phyloP scores from a whole-genome alignment of 2,329 filamentous ascomycete genomes.

The Lecanicillium sp. region DNA sequence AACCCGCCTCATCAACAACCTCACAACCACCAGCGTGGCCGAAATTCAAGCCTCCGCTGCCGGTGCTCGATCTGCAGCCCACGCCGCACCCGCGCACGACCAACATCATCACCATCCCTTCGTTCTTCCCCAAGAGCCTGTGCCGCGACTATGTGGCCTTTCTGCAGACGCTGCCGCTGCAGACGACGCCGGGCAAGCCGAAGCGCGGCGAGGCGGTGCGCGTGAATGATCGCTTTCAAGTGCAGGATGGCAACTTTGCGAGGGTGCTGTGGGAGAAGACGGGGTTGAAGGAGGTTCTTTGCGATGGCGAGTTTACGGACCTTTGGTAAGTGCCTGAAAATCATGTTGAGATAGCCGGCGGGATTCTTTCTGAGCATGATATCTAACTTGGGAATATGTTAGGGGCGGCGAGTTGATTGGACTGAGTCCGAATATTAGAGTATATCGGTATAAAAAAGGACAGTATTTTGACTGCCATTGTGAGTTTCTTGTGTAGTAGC shows the following conservation, averaged over 20 bases:
- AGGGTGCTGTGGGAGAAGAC: slow-evolving; percentile 70
- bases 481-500: slow-evolving; percentile 23
- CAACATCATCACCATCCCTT: slow-evolving; percentile 66
- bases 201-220: slow-evolving; percentile 75
- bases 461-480: slow-evolving; percentile 94
- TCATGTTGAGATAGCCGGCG: too few relatives aligned
- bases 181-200: slow-evolving; percentile 70
- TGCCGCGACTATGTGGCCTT: slow-evolving; percentile 73
- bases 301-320: slow-evolving; percentile 25
- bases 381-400: too few relatives aligned
- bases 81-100: slow-evolving; percentile 39
- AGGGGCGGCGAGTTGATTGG: slow-evolving; percentile 84
- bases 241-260: slow-evolving; percentile 70
- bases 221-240: slow-evolving; percentile 84
- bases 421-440: slow-evolving; percentile 78
- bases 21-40: slow-evolving; percentile 55
- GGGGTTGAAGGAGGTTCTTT: slow-evolving; percentile 55
- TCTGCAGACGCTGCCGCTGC: slow-evolving; percentile 59
- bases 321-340: slow-evolving; percentile 36
- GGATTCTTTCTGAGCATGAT: too few relatives aligned
- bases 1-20: slow-evolving; percentile 2
- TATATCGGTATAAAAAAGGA: slow-evolving; percentile 78
- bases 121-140: slow-evolving; percentile 66
- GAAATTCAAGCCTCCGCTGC: slow-evolving; percentile 58
- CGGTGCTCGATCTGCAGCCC: slow-evolving; percentile 55